Base-by-base conservation (phyloP, 2,329 filamentous ascomycete species). In the Xylaria sp. region DNA sequence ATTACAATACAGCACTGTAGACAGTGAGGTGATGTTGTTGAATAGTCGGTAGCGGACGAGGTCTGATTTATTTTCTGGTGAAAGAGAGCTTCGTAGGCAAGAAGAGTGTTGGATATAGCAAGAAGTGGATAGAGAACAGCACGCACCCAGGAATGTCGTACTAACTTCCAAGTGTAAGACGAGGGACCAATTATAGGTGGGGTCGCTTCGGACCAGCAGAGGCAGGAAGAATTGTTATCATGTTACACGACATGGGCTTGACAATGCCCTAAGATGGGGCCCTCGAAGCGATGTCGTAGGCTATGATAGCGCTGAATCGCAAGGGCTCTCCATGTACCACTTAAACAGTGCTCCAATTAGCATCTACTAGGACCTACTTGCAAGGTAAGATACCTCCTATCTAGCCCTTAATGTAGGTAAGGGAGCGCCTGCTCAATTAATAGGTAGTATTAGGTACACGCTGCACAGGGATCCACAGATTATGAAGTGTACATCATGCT, bases 131-230 rank as follows among this genome's bases (percentile, higher is more conserved):
- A 23, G 31, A 55, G 28, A 55, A 41, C 33, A 39, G 54, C 31
- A 36, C 54, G 6, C 7, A n/a, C 28, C 28, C 28, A 31, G 56
- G 56, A 36, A 36, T 56, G 52, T 36, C 2, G 52, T 55, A 59
- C 39, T 23, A 31, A 58, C 28, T 56, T 49, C 52, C 31, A 56
- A 39, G 52, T 31, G n/a, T 56, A 51, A 49, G 59, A 33, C 10
- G 61, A 8, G 43, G 57, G 52, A 59, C 57, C 58, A 66, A 63
- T 63, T 20, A 61, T 58, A 62, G 63, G 63, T 31, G 67, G 67
- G 67, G 62, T 56, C 23, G 31, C 55, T 60, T 31, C 13, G 36
- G 51, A 23, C 15, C 41, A 28, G n/a, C 43, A 43, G 25, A 39
- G 41, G 33, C 12, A 61, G 25, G 15, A 41, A 62, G 25, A 70